These are phyloP conservation scores for Colletotrichum phormii DNA, from an alignment of 2,329 filamentous ascomycete species.

Conservation along the genomic window DNA sequence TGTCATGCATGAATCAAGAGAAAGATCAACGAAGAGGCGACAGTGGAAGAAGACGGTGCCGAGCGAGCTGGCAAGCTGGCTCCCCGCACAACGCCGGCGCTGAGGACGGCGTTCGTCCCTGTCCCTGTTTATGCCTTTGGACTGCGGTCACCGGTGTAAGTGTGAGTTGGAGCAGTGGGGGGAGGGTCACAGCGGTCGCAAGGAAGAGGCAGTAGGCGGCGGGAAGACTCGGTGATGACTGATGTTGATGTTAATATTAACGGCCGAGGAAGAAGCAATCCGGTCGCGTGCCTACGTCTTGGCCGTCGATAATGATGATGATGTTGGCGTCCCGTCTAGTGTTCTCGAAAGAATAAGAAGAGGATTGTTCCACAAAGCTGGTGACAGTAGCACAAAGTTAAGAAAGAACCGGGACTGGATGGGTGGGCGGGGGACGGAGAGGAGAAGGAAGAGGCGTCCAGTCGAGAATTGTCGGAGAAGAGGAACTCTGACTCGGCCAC, in stretches of 20 bases:
- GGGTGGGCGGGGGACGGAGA: background rate
- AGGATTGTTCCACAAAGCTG: background rate
- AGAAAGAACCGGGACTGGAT: background rate
- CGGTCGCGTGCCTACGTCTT: conserved; percentile 20
- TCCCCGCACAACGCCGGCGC: conserved; percentile 32
- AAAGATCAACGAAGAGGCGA: conserved; percentile 43
- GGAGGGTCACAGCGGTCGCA: conserved; percentile 20
- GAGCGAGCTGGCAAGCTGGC: conserved; percentile 14
- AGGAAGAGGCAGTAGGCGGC: conserved; percentile 14
- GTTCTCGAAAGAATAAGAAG: background rate
- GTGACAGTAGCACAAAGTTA: background rate
- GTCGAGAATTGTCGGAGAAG: conserved; percentile 20
- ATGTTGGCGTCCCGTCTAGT: background rate
- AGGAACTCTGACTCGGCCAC: conserved; percentile 22
- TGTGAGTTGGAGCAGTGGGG: conserved; percentile 22
- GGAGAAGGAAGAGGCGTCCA: conserved; percentile 21
- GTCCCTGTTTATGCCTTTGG: conserved; percentile 32
- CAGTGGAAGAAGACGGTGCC: conserved; percentile 19
- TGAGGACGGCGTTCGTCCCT: conserved; percentile 32
- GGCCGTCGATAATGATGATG: background rate
- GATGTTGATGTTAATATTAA: background rate
- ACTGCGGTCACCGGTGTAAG: conserved; percentile 27
- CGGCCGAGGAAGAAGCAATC: background rate
- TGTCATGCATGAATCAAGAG: conserved; percentile 39
- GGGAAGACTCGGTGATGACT: background rate